A percentile compares a stretch with the other conserved stretches of the same genome.
Evolutionary conservation across 768 basidiomycete species (phyloP).

Genomic region (Pleurotus cornucopiae): DNA sequence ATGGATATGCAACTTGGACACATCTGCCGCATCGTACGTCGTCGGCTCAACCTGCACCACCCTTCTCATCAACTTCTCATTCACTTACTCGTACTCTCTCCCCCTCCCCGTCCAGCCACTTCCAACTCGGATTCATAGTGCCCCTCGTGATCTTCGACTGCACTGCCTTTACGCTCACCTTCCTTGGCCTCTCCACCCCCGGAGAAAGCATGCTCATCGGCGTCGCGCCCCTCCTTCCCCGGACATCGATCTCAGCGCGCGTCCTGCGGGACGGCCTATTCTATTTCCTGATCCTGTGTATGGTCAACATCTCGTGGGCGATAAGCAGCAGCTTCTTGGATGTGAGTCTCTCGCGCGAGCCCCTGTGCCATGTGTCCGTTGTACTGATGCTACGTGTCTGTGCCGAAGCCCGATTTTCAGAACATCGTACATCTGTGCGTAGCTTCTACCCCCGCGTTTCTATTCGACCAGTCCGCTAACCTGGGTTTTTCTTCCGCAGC

Average conservation of each 20-base stretch:
- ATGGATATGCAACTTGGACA: background rate
- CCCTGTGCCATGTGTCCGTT: too few species aligned
- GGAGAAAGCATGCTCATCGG: background rate
- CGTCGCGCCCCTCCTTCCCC: too few species aligned
- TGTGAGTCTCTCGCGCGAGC: background rate
- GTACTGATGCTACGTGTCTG: too few species aligned
- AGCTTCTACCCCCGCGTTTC: background rate
- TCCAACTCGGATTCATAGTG: background rate
- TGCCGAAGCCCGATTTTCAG: background rate
- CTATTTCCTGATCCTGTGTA: constrained; percentile 1
- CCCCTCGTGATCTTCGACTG: background rate
- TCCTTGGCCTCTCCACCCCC: background rate
- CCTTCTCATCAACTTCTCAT: background rate
- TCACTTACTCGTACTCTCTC: background rate
- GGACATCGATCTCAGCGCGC: background rate
- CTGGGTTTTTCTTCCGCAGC: background rate
- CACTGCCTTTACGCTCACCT: background rate
- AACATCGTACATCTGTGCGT: background rate
- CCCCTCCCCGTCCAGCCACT: background rate
- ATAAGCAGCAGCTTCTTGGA: background rate
- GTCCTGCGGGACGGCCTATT: background rate
- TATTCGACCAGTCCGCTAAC: background rate
- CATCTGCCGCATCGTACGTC: background rate
- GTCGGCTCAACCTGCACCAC: background rate
- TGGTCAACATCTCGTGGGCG: background rate